These are phyloP conservation scores for Candida tropicalis DNA, from an alignment of 1,139 yeast species.

Conservation along the genomic window DNA sequence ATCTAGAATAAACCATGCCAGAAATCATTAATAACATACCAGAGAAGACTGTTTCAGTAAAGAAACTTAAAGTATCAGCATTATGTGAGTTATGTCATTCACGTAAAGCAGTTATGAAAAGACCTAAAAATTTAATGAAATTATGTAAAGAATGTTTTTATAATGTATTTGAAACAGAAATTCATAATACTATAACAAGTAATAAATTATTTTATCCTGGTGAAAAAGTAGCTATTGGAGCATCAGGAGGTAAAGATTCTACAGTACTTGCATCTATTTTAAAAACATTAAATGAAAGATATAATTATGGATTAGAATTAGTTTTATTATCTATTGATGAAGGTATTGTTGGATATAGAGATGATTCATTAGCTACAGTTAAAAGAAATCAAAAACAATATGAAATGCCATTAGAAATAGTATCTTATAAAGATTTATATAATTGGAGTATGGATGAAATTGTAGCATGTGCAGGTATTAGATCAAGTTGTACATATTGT, in stretches of 20 bases:
- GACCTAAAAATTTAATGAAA: conserved; percentile 91
- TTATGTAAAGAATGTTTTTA: conserved; percentile 93
- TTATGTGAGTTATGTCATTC: conserved; percentile 86
- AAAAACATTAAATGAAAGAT: conserved; percentile 84
- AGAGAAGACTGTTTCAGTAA: conserved; percentile 14
- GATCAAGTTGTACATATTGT: conserved; percentile 96
- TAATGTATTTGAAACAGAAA: conserved; percentile 90
- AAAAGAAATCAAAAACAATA: conserved; percentile 90
- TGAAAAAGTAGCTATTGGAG: conserved; percentile 93
- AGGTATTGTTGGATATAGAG: conserved; percentile 96
- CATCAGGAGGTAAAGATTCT: conserved; percentile 98
- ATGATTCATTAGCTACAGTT: conserved; percentile 95
- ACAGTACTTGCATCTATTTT: conserved; percentile 90
- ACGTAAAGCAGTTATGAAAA: conserved; percentile 81
- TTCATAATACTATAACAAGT: conserved; percentile 81
- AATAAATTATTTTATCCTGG: conserved; percentile 75
- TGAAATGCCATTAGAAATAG: conserved; percentile 83
- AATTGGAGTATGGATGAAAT: conserved; percentile 99
- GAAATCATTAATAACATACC: conserved; percentile 5
- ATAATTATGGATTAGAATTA: conserved; percentile 81
- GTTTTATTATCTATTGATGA: conserved; percentile 90
- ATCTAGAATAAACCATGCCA: conserved; percentile 8
- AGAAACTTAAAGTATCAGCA: conserved; percentile 42
- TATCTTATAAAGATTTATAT: conserved; percentile 86
- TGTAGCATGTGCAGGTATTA: conserved; percentile 90